Percentiles rank a stretch among this genome's conserved stretches.
These are phyloP conservation scores for Conoideocrella luteorostrata DNA, from an alignment of 2,329 filamentous ascomycete genomes.

Conservation along the genomic window DNA sequence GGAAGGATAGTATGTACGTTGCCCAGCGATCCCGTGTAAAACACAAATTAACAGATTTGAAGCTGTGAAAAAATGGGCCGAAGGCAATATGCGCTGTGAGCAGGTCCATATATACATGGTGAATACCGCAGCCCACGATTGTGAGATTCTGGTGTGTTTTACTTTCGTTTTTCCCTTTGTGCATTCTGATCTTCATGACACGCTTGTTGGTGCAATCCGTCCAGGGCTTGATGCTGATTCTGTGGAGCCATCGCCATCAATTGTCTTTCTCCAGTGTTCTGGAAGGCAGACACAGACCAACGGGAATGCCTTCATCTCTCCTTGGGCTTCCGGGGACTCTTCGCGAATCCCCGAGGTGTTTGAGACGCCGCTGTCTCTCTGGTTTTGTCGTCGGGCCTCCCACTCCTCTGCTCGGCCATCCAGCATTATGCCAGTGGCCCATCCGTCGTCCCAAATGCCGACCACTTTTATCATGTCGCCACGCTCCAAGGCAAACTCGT, in stretches of 20 bases:
- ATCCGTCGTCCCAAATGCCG: slow-evolving; percentile 98
- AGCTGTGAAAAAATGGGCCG: not conserved
- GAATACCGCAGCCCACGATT: slow-evolving; percentile 2
- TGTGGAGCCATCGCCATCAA: slow-evolving; percentile 76
- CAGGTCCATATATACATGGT: slow-evolving; percentile 5
- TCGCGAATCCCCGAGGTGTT: slow-evolving; percentile 62
- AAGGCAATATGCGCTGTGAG: not conserved
- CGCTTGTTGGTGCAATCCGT: slow-evolving; percentile 3
- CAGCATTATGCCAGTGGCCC: slow-evolving; percentile 87
- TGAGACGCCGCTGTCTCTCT: slow-evolving; percentile 90
- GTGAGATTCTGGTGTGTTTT: no score
- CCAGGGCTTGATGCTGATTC: slow-evolving; percentile 49
- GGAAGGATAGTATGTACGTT: slow-evolving; percentile 13
- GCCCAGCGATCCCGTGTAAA: slow-evolving; percentile 8
- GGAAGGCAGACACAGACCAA: slow-evolving; percentile 93
- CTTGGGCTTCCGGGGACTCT: slow-evolving; percentile 54
- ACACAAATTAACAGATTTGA: slow-evolving; percentile 6
- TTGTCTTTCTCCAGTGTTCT: slow-evolving; percentile 94
- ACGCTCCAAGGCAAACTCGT: slow-evolving; percentile 88
- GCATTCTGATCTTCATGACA: slow-evolving; percentile 5
- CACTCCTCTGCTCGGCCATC: slow-evolving; percentile 83
- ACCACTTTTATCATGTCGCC: slow-evolving; percentile 98
- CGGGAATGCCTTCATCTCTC: slow-evolving; percentile 96
- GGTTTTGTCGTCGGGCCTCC: slow-evolving; percentile 67
- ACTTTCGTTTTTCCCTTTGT: not conserved